phyloP scores from a whole-genome alignment of 2,329 filamentous ascomycete genomes.

The Alternaria ventricosa region DNA sequence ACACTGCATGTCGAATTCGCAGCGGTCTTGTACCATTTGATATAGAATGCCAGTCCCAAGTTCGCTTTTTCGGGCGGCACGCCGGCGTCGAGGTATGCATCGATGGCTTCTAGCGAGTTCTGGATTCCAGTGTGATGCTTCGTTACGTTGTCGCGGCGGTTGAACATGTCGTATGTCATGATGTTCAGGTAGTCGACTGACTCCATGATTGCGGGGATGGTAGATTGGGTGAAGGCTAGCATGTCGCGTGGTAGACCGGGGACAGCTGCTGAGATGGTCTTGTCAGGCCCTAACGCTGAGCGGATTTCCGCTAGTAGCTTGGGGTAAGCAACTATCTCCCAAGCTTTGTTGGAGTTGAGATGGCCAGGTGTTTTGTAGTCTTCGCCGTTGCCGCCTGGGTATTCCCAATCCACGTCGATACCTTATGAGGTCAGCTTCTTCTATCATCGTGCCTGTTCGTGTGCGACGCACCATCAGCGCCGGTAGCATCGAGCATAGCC shows the following conservation, averaged over 20 bases:
- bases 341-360: slow-evolving; percentile 64
- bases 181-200: slow-evolving; percentile 72
- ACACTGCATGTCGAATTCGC: slow-evolving; percentile 54
- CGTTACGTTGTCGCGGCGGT: slow-evolving; percentile 68
- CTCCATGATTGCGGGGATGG: slow-evolving; percentile 63
- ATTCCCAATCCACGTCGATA: slow-evolving; percentile 71
- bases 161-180: slow-evolving; percentile 77
- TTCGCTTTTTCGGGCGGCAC: slow-evolving; percentile 63
- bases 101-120: slow-evolving; percentile 62
- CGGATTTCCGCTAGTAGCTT: slow-evolving; percentile 68
- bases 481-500: slow-evolving; percentile 62
- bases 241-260: slow-evolving; percentile 69
- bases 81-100: slow-evolving; percentile 65
- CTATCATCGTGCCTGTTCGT: too few relatives aligned
- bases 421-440: too few relatives aligned
- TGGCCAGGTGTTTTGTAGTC: slow-evolving; percentile 65
- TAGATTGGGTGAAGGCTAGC: slow-evolving; percentile 66
- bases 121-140: slow-evolving; percentile 68
- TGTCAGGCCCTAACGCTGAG: slow-evolving; percentile 61
- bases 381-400: slow-evolving; percentile 69
- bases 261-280: slow-evolving; percentile 70
- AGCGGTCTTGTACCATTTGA: slow-evolving; percentile 67
- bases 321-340: slow-evolving; percentile 68
- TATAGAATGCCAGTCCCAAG: slow-evolving; percentile 71
- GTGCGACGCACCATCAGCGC: slow-evolving; percentile 66